A percentile compares a stretch with the other conserved stretches of the same genome.
phyloP scores from a whole-genome alignment of 1,284 basidiomycete genomes.

The Lentinula novae-zelandiae region DNA sequence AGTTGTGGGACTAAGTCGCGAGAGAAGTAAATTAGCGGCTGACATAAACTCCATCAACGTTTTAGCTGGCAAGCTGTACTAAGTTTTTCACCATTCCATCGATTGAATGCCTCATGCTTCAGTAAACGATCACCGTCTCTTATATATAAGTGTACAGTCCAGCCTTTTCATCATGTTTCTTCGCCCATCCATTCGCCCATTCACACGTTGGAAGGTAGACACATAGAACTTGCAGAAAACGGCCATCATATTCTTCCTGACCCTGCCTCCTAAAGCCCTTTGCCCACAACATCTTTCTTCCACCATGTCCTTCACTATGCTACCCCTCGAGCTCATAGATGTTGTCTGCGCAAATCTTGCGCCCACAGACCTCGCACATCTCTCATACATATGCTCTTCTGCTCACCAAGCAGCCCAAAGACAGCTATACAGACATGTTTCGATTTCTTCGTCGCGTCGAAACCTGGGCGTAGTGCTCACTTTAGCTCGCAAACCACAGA shows the following conservation, averaged over 20 bases:
- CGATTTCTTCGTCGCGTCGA: conserved; percentile 37
- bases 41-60: background rate
- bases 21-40: background rate
- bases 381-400: conserved; percentile 41
- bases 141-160: background rate
- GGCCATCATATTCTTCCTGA: conserved; percentile 6
- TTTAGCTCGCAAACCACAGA: conserved; percentile 46
- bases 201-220: background rate
- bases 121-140: background rate
- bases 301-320: conserved; percentile 31
- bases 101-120: conserved; percentile 8
- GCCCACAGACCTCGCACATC: conserved; percentile 36
- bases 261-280: conserved; percentile 13
- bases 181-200: background rate
- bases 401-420: conserved; percentile 50
- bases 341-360: conserved; percentile 36
- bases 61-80: background rate
- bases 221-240: background rate
- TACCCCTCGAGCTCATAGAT: conserved; percentile 56
- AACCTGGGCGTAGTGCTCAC: conserved; percentile 49
- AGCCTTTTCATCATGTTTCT: conserved; percentile 1
- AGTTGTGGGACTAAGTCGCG: background rate
- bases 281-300: conserved; percentile 11
- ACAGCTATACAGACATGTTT: conserved; percentile 56
- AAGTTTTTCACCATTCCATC: background rate